Evolutionary conservation across 441 rosid genomes (phyloP).

Genomic region (Syzygium syzygioides): DNA sequence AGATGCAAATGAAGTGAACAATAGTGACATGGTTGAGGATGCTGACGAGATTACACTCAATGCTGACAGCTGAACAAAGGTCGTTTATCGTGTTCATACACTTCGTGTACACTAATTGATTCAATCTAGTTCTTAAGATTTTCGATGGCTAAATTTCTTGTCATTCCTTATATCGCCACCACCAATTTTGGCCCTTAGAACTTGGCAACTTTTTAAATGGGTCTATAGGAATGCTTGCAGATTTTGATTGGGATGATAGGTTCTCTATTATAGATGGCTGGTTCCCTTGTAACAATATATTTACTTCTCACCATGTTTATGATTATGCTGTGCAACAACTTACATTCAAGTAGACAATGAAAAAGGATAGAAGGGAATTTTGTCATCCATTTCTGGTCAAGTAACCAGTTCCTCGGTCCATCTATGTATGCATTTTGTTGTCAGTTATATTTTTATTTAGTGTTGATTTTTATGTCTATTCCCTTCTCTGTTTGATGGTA

Average conservation of each 20-base stretch:
- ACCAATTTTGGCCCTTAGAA: not conserved
- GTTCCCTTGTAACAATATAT: not conserved
- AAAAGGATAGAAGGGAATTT: not conserved
- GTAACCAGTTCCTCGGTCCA: not conserved
- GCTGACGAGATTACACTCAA: not conserved
- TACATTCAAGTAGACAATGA: not conserved
- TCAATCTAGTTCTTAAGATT: not conserved
- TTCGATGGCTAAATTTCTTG: not conserved
- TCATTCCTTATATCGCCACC: not conserved
- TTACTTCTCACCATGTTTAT: not conserved
- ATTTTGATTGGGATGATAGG: not conserved
- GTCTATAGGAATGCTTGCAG: not conserved
- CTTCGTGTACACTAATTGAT: not conserved
- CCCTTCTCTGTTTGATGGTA: not conserved
- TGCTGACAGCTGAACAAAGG: slow-evolving; percentile 1
- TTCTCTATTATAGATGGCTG: not conserved
- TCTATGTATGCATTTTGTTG: not conserved
- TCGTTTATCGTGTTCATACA: not conserved
- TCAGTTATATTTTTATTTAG: not conserved
- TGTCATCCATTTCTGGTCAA: not conserved
- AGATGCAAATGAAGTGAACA: slow-evolving; percentile 8
- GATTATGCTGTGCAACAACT: not conserved
- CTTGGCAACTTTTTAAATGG: not conserved
- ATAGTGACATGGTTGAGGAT: slow-evolving; percentile 4
- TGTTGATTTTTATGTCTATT: not conserved